Conservation (phyloP, 2,329 filamentous ascomycete species). For the Apiospora malaysiana region DNA sequence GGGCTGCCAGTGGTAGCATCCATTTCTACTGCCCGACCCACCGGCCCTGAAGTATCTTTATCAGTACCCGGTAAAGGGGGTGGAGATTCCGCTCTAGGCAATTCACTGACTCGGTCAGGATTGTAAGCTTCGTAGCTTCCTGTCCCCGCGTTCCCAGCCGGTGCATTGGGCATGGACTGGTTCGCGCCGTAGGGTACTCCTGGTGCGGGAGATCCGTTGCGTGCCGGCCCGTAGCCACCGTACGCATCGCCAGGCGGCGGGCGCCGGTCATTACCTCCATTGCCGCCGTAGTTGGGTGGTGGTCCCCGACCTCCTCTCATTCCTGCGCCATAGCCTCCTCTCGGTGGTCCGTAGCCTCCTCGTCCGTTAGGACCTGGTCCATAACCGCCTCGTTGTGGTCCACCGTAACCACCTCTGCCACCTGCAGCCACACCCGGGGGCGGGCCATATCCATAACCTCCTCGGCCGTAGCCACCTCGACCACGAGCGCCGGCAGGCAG, state of each 20-base stretch:
- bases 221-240: constrained; percentile 37
- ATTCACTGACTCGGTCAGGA: constrained; percentile 46
- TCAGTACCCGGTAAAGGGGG: constrained; percentile 61
- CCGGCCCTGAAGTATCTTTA: constrained; percentile 38
- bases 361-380: constrained; percentile 44
- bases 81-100: constrained; percentile 68
- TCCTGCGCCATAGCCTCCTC: constrained; percentile 39
- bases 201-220: constrained; percentile 45
- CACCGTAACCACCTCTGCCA: constrained; percentile 54
- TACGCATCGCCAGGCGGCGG: constrained; percentile 34
- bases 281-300: constrained; percentile 53
- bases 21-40: constrained; percentile 80
- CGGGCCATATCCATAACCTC: constrained; percentile 46
- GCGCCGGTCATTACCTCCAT: constrained; percentile 42
- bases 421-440: constrained; percentile 40
- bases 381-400: constrained; percentile 52
- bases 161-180: constrained; percentile 44
- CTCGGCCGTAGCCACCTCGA: constrained; percentile 57
- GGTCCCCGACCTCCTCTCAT: constrained; percentile 46
- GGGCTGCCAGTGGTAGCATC: constrained; percentile 68
- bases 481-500: constrained; percentile 53
- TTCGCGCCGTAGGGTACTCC: constrained; percentile 45
- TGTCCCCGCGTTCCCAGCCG: constrained; percentile 37
- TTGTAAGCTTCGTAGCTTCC: constrained; percentile 51
- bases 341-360: constrained; percentile 40